Evolutionary conservation across 2,329 filamentous ascomycete genomes (phyloP), one percentile per base, ranked within the genome.

Genomic region (Verticillium nonalfalfae): DNA sequence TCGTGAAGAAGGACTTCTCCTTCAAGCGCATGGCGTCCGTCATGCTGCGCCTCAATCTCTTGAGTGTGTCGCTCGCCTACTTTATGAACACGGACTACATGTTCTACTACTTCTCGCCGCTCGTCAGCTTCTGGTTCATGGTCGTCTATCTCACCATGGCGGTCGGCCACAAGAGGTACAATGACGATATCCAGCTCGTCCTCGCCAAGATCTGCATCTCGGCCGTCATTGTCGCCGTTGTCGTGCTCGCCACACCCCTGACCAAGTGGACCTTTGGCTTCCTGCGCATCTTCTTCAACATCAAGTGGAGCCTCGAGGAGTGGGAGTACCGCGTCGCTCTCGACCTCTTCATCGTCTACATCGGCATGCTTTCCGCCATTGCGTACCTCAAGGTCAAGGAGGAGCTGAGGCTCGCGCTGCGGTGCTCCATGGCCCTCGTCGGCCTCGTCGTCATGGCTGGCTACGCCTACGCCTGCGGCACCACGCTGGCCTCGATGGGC

Each of bases 121-220:
- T 86, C 2, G 76, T 82, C 52, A 85, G 79, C 59, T 85, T 88
- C 69, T 89, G 85, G 83, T 89, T 86, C 68, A 64, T 86, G 7
- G 71, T 86, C 31, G 73, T 84, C 21, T 87, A 79, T 68, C 64
- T 74, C 38, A 85, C 82, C 7, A 72, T 88, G 60, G 71, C 75
- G 15, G 66, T 79, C n/a, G 74, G 73, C 35, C 35, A 58, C 35
- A 70, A 71, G 5, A 65, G 68, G 34, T 70, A 71, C 63, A 85
- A 85, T 64, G 68, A 73, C 15, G 75, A 74, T 55, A 66, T 74
- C 7, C 67, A 66, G 3, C 76, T 78, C 45, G 65, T 86, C 2
- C 33, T 81, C 15, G 68, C 67, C 39, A 87, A 86, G 66, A 76
- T 85, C 7, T 34, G 75, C 2, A 58, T 78, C 31, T 79, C 82